Evolutionary conservation across 345 rosid genomes (phyloP), one percentile per base, ranked within the genome.

Genomic region (Gossypium anomalum): DNA sequence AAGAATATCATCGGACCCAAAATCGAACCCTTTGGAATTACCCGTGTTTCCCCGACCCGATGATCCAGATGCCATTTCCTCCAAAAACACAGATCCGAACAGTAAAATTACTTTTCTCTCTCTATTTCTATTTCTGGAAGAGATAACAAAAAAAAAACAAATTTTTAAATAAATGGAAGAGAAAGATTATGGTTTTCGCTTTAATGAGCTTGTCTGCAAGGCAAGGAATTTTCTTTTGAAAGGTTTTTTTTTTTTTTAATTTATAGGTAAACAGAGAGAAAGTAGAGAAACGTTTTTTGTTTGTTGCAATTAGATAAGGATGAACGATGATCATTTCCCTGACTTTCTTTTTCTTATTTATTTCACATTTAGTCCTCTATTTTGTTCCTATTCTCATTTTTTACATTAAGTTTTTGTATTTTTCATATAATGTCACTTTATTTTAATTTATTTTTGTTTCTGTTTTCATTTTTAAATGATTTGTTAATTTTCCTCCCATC

Each of bases 1-100:
- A 79, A 96, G 99, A 77, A 96, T 96, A 72, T 96, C 99, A 83
- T 93, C 98, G 75, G 99, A 81, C 12, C 85, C 97, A 29, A 96
- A 96, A 88, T 93, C 98, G 78, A 92, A 96, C 1, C 95, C 97
- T 76, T 90, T 92, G 41, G 97, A 82, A 52, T 84, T 85, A 66
- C 86, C 89, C 49, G 92, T 74, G 75, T 81, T 88, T 78, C 79
- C 80, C 81, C 92, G 85, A 77, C 87, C 95, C 71, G 95, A 86
- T 44, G 97, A 83, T 48, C 97, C 94, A 67, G 98, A 91, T 65
- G 97, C 99, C 99, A 96, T 96, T 67, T 73, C 60, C 60, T 15
- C 34, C 10, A 3, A 22, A 34, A 20, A 20, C 57, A n/a, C 20
- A 53, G 51, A 75, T 55, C 41, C 44, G 58, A 65, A 66, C 34